Evolutionary conservation across 441 rosid species (phyloP).

Genomic region (Kokia cookei): DNA sequence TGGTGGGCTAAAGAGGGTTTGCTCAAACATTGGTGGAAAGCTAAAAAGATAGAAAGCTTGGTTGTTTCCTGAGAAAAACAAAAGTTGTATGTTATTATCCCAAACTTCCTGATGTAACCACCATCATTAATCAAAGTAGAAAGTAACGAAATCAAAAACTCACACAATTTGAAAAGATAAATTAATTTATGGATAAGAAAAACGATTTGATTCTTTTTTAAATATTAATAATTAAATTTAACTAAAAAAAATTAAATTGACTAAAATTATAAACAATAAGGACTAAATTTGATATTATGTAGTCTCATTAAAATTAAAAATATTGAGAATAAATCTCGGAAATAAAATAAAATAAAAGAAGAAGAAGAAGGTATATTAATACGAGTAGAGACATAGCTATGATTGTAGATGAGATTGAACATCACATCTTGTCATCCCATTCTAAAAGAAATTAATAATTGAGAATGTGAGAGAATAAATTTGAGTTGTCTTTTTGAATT

Average conservation of each 20-base stretch:
- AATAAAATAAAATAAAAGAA: neutral
- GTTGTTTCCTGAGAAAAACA: neutral
- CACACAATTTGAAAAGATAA: too few species aligned
- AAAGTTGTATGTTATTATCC: neutral
- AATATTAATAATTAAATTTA: neutral
- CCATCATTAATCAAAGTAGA: neutral
- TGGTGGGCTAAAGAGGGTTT: neutral
- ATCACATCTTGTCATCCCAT: neutral
- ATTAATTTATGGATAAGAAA: too few species aligned
- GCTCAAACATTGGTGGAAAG: neutral
- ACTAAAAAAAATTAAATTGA: too few species aligned
- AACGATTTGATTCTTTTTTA: too few species aligned
- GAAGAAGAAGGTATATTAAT: neutral
- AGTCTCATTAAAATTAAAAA: neutral
- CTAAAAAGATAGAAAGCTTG: neutral
- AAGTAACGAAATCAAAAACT: too few species aligned
- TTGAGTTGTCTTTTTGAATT: constrained; percentile 1
- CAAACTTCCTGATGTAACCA: neutral
- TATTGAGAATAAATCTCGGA: neutral
- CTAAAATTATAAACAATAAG: too few species aligned
- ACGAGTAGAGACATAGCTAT: neutral
- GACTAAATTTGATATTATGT: neutral
- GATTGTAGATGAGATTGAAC: neutral
- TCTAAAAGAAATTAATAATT: neutral
- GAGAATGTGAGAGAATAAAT: neutral